phyloP scores from a whole-genome alignment of 352 stramenopile genomes.

The Globisporangium mamillatum region DNA sequence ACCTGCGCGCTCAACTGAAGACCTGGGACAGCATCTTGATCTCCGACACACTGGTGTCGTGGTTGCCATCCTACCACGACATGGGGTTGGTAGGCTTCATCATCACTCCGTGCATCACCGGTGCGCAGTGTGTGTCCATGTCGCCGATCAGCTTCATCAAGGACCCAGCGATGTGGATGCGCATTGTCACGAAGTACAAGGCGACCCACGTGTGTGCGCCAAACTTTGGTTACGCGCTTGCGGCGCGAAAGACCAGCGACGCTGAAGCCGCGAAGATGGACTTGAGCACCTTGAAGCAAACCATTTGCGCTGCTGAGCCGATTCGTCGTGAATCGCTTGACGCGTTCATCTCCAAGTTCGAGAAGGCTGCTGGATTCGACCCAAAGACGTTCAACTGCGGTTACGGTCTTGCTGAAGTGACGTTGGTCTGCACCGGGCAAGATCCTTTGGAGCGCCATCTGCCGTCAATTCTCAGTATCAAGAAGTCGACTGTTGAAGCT shows the following conservation, averaged over 20 bases:
- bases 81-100: slow-evolving; percentile 87
- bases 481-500: slow-evolving; percentile 62
- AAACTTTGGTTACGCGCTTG: slow-evolving; percentile 80
- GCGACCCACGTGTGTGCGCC: slow-evolving; percentile 74
- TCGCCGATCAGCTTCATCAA: slow-evolving; percentile 87
- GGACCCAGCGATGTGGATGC: slow-evolving; percentile 80
- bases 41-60: slow-evolving; percentile 70
- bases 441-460: slow-evolving; percentile 43
- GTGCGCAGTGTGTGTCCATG: slow-evolving; percentile 70
- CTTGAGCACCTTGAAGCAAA: slow-evolving; percentile 61
- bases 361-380: slow-evolving; percentile 48
- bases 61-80: slow-evolving; percentile 82
- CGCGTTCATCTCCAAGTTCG: slow-evolving; percentile 70
- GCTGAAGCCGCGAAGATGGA: slow-evolving; percentile 58
- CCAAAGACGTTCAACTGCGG: slow-evolving; percentile 77
- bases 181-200: slow-evolving; percentile 68
- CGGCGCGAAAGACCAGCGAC: slow-evolving; percentile 71
- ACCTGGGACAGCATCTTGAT: slow-evolving; percentile 67
- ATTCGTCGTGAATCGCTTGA: slow-evolving; percentile 78
- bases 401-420: slow-evolving; percentile 82
- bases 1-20: slow-evolving; percentile 67
- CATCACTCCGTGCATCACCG: slow-evolving; percentile 55
- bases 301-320: slow-evolving; percentile 77
- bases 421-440: slow-evolving; percentile 74
- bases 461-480: slow-evolving; percentile 61